These are phyloP conservation scores for Aphanomyces stellatus DNA, from an alignment of 352 stramenopile species.

Conservation along the genomic window DNA sequence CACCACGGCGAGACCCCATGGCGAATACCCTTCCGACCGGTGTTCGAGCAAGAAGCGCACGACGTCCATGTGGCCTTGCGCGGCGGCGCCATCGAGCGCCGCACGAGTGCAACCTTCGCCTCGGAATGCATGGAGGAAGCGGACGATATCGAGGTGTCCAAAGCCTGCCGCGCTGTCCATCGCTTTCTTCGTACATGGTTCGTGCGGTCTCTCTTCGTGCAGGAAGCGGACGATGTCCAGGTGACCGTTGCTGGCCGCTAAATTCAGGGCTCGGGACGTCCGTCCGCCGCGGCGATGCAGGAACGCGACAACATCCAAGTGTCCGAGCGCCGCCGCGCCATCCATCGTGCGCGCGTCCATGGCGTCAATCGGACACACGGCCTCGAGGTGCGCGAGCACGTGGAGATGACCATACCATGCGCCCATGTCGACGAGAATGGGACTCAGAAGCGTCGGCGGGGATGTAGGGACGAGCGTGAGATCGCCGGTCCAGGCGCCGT, in stretches of 20 bases:
- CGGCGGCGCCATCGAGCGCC: not conserved
- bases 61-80: slow-evolving; percentile 15
- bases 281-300: not conserved
- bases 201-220: slow-evolving; percentile 1
- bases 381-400: not conserved
- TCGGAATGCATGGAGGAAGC: slow-evolving; percentile 26
- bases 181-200: slow-evolving; percentile 13
- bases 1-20: not conserved
- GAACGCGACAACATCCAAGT: slow-evolving; percentile 23
- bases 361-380: not conserved
- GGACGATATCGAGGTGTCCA: slow-evolving; percentile 20
- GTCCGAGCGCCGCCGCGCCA: slow-evolving; percentile 21
- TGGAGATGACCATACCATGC: not conserved
- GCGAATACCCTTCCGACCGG: not conserved
- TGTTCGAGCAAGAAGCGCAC: slow-evolving; percentile 15
- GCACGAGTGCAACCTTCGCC: slow-evolving; percentile 25
- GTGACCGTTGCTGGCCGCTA: slow-evolving; percentile 22
- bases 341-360: slow-evolving; percentile 26
- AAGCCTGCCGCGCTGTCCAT: slow-evolving; percentile 9
- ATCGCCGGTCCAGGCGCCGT: not conserved
- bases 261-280: slow-evolving; percentile 24
- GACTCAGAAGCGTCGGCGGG: not conserved
- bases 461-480: not conserved
- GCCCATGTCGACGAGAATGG: not conserved
- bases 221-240: slow-evolving; percentile 26